Evolutionary conservation across 108 stramenopile genomes (phyloP), one percentile per base, ranked within the genome.

Genomic region (Mediolabrus comicus): DNA sequence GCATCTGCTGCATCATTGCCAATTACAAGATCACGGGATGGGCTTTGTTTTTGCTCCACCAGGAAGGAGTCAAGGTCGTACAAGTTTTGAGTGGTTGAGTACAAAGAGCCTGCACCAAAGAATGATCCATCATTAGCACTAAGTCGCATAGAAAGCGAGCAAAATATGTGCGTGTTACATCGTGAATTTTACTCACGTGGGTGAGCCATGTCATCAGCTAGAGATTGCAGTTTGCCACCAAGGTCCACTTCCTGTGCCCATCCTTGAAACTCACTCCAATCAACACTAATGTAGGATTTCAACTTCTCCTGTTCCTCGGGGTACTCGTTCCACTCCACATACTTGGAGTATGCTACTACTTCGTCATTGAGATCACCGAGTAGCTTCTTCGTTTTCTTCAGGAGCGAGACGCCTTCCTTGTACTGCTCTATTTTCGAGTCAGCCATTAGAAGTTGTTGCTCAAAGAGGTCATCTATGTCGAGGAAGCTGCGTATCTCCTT

Each of bases 1-100:
- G 94, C 89, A 80, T 95, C 94, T 26, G 88, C 94, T 14, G 94
- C 94, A 71, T 85, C 84, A 72, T 95, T 95, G 11, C 94, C 94
- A 28, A 91, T 82, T 0, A 84, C 77, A 17, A 92, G 8, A 29
- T 80, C 85, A 22, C 32, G 33, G 4, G 80, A 62, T 38, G 80
- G 75, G 31, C 74, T 81, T 0, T 26, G 2, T 63, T 75, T 74
- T 35, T 41, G 66, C 12, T 78, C 32, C 13, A 43, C 54, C 56
- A 82, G 46, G 32, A 72, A 80, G 0, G 67, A 29, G 33, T 59
- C 62, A 19, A 80, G 36, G 46, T 19, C 28, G 9, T 17, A 27
- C 26, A 59, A 53, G 14, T 57, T 28, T 16, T 17, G 9, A 7
- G 56, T 30, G 5, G 55, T 0, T 56, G 55, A 11, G 14, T 41